Evolutionary conservation across 768 basidiomycete genomes (phyloP).

Genomic region (Suillus placidus): DNA sequence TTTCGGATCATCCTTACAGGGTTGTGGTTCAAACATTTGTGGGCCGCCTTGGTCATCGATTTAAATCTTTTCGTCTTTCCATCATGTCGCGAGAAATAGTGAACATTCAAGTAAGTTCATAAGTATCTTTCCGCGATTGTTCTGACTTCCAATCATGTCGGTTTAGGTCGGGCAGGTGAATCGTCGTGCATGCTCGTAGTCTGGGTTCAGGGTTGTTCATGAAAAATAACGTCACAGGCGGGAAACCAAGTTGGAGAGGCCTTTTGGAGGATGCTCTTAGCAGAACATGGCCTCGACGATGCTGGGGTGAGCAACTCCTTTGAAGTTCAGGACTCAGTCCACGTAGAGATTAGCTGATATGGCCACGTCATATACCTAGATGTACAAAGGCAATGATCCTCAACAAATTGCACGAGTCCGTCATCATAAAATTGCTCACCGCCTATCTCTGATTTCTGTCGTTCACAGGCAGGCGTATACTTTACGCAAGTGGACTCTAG

Average conservation of each 20-base stretch:
- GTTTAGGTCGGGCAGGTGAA: conserved; percentile 70
- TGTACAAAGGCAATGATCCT: conserved; percentile 73
- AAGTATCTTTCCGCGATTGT: not conserved
- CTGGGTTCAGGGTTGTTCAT: not conserved
- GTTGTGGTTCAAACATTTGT: conserved; percentile 11
- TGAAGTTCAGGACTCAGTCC: conserved; percentile 11
- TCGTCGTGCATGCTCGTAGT: not conserved
- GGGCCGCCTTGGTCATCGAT: conserved; percentile 13
- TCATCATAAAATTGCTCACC: conserved; percentile 12
- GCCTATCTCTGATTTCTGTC: conserved; percentile 1
- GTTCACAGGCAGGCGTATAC: conserved; percentile 71
- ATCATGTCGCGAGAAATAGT: conserved; percentile 79
- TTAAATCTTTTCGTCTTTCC: conserved; percentile 17
- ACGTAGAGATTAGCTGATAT: conserved; percentile 18
- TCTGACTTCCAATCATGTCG: conserved; percentile 9
- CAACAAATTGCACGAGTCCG: conserved; percentile 74
- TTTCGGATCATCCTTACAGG: not conserved
- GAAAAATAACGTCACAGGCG: conserved; percentile 44
- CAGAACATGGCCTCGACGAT: conserved; percentile 81
- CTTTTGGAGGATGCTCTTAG: conserved; percentile 89
- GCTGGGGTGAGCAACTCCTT: conserved; percentile 52
- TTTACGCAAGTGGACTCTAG: conserved; percentile 69
- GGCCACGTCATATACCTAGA: conserved; percentile 36
- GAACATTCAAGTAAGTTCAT: conserved; percentile 67
- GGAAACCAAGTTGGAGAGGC: conserved; percentile 81